phyloP scores from a whole-genome alignment of 139 green algal species.

The Picocystis salinarum region DNA sequence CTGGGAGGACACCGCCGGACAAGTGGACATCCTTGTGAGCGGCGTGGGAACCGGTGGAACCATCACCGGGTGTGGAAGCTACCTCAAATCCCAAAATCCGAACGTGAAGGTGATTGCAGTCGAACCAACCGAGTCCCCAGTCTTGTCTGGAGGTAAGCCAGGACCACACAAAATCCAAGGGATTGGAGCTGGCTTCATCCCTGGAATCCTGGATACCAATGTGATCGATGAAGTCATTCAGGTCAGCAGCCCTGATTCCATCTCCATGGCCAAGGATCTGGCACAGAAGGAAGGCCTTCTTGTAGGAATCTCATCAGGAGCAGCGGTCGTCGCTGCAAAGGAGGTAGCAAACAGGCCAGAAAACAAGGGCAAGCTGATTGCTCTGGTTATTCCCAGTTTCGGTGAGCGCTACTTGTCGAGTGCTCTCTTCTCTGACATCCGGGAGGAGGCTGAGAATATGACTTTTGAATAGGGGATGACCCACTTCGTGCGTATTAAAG shows the following conservation, averaged over 20 bases:
- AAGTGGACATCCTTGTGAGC: conserved; percentile 70
- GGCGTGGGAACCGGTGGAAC: conserved; percentile 94
- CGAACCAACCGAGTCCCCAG: conserved; percentile 75
- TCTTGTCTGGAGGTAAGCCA: conserved; percentile 76
- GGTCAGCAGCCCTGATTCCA: conserved; percentile 46
- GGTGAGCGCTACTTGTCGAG: conserved; percentile 86
- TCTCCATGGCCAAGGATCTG: conserved; percentile 65
- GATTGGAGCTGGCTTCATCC: conserved; percentile 96
- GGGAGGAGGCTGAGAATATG: conserved; percentile 70
- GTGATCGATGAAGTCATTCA: conserved; percentile 80
- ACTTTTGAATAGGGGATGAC: conserved; percentile 40
- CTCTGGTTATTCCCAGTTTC: conserved; percentile 75
- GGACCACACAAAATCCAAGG: conserved; percentile 96
- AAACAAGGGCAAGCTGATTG: conserved; percentile 84
- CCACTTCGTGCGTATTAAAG: conserved; percentile 53
- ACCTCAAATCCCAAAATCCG: conserved; percentile 84
- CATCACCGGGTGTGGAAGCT: conserved; percentile 76
- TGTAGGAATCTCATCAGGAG: conserved; percentile 74
- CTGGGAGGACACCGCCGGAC: conserved; percentile 64
- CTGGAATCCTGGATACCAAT: conserved; percentile 68
- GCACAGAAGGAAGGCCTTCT: conserved; percentile 78
- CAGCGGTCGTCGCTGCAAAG: conserved; percentile 31
- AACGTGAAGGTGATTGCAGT: conserved; percentile 69
- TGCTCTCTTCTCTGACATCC: conserved; percentile 63
- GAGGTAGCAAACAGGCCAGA: conserved; percentile 58